phyloP scores from a whole-genome alignment of 148 eudicot species.

The Rhododendron vialii region DNA sequence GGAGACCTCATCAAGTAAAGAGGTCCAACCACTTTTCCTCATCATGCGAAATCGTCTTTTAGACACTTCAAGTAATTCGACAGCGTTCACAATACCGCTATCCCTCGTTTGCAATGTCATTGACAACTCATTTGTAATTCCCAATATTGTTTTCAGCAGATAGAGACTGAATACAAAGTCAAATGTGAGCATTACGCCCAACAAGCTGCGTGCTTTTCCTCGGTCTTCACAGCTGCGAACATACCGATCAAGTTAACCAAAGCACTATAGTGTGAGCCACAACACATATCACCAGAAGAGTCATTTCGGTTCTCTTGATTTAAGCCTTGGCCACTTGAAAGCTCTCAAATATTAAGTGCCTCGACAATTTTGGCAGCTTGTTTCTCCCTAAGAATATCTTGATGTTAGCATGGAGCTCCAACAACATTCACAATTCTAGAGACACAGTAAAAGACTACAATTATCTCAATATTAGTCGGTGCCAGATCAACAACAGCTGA shows the following conservation, averaged over 20 bases:
- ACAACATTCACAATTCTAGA: background rate
- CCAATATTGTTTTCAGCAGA: background rate
- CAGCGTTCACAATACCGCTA: background rate
- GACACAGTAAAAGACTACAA: background rate
- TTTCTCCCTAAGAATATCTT: background rate
- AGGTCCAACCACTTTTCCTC: too few relatives aligned
- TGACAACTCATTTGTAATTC: background rate
- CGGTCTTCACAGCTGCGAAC: background rate
- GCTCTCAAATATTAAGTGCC: background rate
- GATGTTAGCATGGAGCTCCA: background rate
- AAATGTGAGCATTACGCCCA: too few relatives aligned
- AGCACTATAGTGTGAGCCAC: background rate
- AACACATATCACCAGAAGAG: background rate
- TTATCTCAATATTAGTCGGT: background rate
- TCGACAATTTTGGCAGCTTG: background rate
- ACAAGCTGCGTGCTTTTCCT: too few relatives aligned
- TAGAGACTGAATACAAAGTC: background rate
- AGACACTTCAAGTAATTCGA: background rate
- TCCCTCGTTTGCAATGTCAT: background rate
- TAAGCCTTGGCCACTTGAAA: background rate
- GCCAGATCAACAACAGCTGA: background rate
- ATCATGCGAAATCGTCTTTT: too few relatives aligned
- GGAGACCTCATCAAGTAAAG: background rate
- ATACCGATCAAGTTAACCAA: background rate
- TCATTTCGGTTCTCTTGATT: background rate